phyloP scores from a whole-genome alignment of 2,329 filamentous ascomycete species.

The Fusarium citri region DNA sequence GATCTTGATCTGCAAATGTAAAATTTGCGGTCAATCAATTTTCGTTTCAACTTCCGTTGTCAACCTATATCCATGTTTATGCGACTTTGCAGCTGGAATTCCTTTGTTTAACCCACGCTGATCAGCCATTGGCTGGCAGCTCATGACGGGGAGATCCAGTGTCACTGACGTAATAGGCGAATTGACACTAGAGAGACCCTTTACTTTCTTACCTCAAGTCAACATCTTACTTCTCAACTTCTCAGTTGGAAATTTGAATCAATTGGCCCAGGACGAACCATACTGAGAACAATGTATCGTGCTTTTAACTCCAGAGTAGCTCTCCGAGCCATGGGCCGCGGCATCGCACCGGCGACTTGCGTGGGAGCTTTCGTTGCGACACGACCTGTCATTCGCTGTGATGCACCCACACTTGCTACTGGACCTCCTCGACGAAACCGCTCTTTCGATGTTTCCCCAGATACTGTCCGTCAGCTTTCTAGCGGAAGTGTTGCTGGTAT shows the following conservation, averaged over 20 bases:
- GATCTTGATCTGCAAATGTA: slow-evolving; percentile 12
- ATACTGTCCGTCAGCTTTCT: slow-evolving; percentile 62
- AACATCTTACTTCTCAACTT: background rate
- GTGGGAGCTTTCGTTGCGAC: slow-evolving; percentile 44
- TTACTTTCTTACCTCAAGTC: slow-evolving; percentile 1
- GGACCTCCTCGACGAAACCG: slow-evolving; percentile 27
- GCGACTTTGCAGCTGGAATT: background rate
- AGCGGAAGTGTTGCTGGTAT: slow-evolving; percentile 65
- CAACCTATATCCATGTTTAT: background rate
- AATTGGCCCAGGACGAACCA: background rate
- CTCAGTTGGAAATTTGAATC: slow-evolving; percentile 6
- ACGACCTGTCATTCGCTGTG: slow-evolving; percentile 46
- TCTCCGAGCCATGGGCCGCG: slow-evolving; percentile 43
- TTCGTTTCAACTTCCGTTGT: background rate
- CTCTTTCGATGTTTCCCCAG: slow-evolving; percentile 43
- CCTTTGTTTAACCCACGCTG: slow-evolving; percentile 28
- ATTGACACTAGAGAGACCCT: slow-evolving; percentile 16
- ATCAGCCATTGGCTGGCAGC: slow-evolving; percentile 37
- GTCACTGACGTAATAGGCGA: slow-evolving; percentile 40
- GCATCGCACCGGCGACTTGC: slow-evolving; percentile 47
- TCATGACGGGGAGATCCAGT: slow-evolving; percentile 13
- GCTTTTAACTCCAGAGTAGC: slow-evolving; percentile 36
- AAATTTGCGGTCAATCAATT: slow-evolving; percentile 21
- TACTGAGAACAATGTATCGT: slow-evolving; percentile 37
- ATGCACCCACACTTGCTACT: slow-evolving; percentile 43